Evolutionary conservation across 108 stramenopile species (phyloP).

Genomic region (Fistulifera solaris): DNA sequence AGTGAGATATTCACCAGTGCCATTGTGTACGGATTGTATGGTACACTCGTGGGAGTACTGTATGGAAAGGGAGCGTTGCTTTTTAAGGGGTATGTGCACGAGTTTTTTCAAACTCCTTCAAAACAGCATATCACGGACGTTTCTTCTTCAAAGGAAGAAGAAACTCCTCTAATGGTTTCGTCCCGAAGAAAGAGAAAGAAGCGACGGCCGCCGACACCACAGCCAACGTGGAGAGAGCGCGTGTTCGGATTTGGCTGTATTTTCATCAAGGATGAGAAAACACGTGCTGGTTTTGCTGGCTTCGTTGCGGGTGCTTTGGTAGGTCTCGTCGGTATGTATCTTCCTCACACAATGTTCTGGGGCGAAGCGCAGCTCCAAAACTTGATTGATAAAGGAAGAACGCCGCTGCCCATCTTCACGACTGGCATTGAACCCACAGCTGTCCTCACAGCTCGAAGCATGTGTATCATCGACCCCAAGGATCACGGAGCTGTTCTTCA

Average conservation of each 20-base stretch:
- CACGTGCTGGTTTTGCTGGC: conserved; percentile 35
- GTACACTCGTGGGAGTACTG: conserved; percentile 27
- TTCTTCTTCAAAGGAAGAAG: background rate
- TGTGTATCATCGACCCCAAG: conserved; percentile 31
- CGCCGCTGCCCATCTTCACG: conserved; percentile 51
- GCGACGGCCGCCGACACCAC: too few relatives aligned
- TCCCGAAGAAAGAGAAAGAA: background rate
- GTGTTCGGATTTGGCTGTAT: too few relatives aligned
- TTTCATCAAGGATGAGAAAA: conserved; percentile 19
- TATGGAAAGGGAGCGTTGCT: conserved; percentile 24
- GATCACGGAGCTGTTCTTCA: conserved; percentile 12
- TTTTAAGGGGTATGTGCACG: conserved; percentile 26
- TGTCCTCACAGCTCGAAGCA: conserved; percentile 31
- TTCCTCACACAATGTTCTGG: conserved; percentile 57
- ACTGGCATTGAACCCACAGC: conserved; percentile 31
- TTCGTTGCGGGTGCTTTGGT: conserved; percentile 27
- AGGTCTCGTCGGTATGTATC: conserved; percentile 31
- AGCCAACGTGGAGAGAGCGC: too few relatives aligned
- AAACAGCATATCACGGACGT: background rate
- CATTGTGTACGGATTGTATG: conserved; percentile 45
- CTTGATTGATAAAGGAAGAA: conserved; percentile 53
- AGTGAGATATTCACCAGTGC: conserved; percentile 37
- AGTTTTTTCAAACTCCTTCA: conserved; percentile 19
- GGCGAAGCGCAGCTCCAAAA: conserved; percentile 55
- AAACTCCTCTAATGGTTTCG: background rate